phyloP scores from a whole-genome alignment of 2,329 filamentous ascomycete genomes.

The Chaetomium sp. region DNA sequence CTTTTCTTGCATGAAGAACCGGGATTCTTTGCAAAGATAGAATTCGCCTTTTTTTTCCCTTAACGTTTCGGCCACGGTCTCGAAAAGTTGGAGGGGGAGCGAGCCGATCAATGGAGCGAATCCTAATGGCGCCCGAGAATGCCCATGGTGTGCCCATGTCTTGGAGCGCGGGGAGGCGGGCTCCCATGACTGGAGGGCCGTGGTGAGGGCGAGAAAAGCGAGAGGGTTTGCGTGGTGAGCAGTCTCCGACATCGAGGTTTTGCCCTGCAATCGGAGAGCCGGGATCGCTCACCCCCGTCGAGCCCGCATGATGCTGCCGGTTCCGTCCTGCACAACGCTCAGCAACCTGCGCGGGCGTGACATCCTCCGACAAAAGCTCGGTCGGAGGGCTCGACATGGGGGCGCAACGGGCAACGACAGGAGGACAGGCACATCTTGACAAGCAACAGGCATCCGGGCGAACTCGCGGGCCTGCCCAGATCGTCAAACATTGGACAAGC shows the following conservation, averaged over 20 bases:
- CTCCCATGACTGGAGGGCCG: not conserved
- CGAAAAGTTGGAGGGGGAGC: too few relatives aligned
- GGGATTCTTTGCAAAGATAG: not conserved
- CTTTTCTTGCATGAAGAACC: too few relatives aligned
- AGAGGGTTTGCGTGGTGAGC: not conserved
- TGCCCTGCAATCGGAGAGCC: constrained; percentile 22
- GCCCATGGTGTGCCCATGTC: not conserved
- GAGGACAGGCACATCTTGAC: too few relatives aligned
- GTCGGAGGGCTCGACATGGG: too few relatives aligned
- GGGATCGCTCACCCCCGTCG: constrained; percentile 4
- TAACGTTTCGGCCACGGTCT: not conserved
- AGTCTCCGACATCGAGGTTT: constrained; percentile 21
- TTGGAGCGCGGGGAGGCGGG: constrained; percentile 1
- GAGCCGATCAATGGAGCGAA: not conserved
- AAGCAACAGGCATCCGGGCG: too few relatives aligned
- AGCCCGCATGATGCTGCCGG: not conserved
- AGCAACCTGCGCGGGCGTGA: too few relatives aligned
- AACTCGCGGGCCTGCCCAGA: too few relatives aligned
- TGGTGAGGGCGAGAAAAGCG: not conserved
- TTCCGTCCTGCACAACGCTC: too few relatives aligned
- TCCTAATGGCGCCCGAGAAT: not conserved
- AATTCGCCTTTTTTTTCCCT: not conserved
- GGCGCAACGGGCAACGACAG: too few relatives aligned
- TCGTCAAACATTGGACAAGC: too few relatives aligned
- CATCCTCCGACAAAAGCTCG: too few relatives aligned